Percentiles rank a stretch among this genome's conserved stretches.
These are phyloP conservation scores for Pseudocercospora fuligena DNA, from an alignment of 2,329 filamentous ascomycete species.

Conservation along the genomic window DNA sequence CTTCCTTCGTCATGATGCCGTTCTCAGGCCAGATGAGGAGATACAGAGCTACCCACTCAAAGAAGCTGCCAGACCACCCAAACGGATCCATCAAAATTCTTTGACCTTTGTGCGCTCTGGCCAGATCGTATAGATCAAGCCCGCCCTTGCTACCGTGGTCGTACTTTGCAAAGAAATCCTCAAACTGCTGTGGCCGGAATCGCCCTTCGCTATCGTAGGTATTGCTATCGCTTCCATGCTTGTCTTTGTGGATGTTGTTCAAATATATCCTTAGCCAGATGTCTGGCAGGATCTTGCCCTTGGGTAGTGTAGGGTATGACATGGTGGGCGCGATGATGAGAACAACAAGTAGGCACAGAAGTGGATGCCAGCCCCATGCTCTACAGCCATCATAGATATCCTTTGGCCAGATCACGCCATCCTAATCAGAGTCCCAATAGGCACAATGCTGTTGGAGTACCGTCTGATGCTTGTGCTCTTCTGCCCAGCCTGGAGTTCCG, in stretches of 20 bases:
- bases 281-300: conserved; percentile 48
- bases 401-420: conserved; percentile 58
- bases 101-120: conserved; percentile 48
- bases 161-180: conserved; percentile 56
- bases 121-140: conserved; percentile 47
- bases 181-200: conserved; percentile 53
- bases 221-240: conserved; percentile 50
- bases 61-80: conserved; percentile 51
- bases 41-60: conserved; percentile 58
- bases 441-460: conserved; percentile 59
- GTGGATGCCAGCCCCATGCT: conserved; percentile 50
- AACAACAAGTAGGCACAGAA: conserved; percentile 51
- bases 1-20: conserved; percentile 62
- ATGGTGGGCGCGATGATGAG: conserved; percentile 57
- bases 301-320: conserved; percentile 53
- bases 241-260: conserved; percentile 48
- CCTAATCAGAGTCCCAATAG: conserved; percentile 59
- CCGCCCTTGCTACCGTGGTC: conserved; percentile 45
- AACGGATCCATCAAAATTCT: conserved; percentile 51
- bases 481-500: conserved; percentile 47
- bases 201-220: conserved; percentile 53
- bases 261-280: conserved; percentile 50
- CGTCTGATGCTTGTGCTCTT: conserved; percentile 47
- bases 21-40: conserved; percentile 61
- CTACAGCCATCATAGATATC: conserved; percentile 58